Evolutionary conservation across 2,329 filamentous ascomycete genomes (phyloP), one percentile per base, ranked within the genome.

Genomic region (Epicoccum nigrum): DNA sequence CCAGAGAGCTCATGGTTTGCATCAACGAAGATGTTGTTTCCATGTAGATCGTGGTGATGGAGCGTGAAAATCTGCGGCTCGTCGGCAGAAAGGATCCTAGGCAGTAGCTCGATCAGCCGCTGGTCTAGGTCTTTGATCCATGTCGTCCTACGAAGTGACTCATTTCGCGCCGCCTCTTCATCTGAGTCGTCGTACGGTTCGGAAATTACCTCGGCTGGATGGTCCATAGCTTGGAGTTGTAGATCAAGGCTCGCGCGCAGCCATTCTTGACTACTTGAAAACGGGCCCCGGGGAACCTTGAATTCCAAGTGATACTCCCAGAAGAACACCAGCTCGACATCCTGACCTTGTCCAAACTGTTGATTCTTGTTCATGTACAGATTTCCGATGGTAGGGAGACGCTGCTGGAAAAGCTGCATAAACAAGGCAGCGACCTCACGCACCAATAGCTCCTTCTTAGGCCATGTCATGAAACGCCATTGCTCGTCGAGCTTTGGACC

Each of bases 11-110:
- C 39, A 9, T 32, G 21, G 7, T 47, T n/a, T 23, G 17, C 30
- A 20, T 50, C 42, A 11, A 60, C 32, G 32, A 63, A 44, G 15
- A 62, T 57, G 32, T 59, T 59, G 7, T 27, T 13, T 2, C 2
- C 6, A 28, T 40, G 30, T 28, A 54, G 52, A 25, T 59, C 46
- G 15, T 35, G 32, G 17, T 56, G 32, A 31, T 56, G 48, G 3
- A 56, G 34, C 8, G 54, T 37, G 21, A 51, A 58, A 7, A 17
- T 16, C 33, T 49, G 47, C 1, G 17, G 15, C 4, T 47, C 34
- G 6, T 20, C 20, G 1, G 34, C 8, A 40, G 27, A 12, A 23
- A 42, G 15, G 17, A 32, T 15, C 13, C n/a, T n/a, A 9, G 23
- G 23, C 3, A 25, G 23, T 1, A 25, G 23, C 23, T 25, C 9